Base-by-base conservation (phyloP, 306 rosid species). In the Dryas alaskensis region DNA sequence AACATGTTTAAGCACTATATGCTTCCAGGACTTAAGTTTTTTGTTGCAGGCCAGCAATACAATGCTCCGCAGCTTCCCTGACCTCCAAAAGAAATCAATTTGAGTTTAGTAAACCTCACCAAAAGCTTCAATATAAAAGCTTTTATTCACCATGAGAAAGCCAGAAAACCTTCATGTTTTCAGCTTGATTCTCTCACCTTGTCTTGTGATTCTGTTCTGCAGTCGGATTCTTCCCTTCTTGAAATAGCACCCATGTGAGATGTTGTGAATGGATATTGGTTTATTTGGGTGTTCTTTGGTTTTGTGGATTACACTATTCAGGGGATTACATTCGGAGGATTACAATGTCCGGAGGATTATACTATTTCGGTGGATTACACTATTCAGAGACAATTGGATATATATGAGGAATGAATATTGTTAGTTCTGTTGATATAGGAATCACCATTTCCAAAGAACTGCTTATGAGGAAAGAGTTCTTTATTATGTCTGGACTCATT, bases 181-280 rank as follows among this genome's bases (percentile, higher is more conserved):
- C 68, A 66, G 62, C 73, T 59, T 62, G 50, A 68, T 68, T 65
- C 67, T 71, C 88, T 88, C 72, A 86, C 91, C 92, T 84, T 81
- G 67, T 72, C 46, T 55, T 60, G 49, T 62, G 67, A 39, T 62
- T 25, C 67, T 40, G 67, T 22, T 62, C 12, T 40, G 67, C 67
- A 40, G 48, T 62, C 10, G 48, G 67, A 62, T 62, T 62, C 67
- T 62, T 31, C 37, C 37, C 37, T 31, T 62, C 67, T 62, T 0
- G 67, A 27, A 62, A 49, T 48, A 40, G 12, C 67, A 40, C 10
- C 49, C 67, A 6, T 37, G 65, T 37, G 12, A 10, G 31, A 58
- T 12, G 25, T 12, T 7, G 25, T 4, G 14, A 31, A 5, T 39
- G 57, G 49, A 14, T 51, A 7, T 12, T 14, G 7, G 2, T 7